A percentile compares a stretch with the other conserved stretches of the same genome.
Evolutionary conservation across 331 rosid species (phyloP).

Genomic region (Prunus yedoensis): DNA sequence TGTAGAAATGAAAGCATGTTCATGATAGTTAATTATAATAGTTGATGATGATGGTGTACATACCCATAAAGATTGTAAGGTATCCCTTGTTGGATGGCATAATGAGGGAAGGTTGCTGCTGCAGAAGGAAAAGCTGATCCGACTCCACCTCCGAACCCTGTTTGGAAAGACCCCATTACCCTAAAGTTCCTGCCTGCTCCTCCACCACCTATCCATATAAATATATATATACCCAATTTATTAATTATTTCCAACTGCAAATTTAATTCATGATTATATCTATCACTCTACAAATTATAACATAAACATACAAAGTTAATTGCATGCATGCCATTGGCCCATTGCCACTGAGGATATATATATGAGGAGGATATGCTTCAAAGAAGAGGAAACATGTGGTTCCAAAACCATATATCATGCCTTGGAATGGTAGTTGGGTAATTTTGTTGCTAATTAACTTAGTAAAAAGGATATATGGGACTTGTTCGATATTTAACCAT

Average conservation of each 20-base stretch:
- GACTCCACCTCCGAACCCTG: constrained; percentile 72
- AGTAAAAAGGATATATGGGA: not conserved
- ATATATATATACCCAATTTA: too few relatives aligned
- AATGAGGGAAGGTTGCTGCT: constrained; percentile 90
- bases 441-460: not conserved
- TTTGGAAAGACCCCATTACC: constrained; percentile 79
- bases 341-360: not conserved
- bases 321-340: too few relatives aligned
- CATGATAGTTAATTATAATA: not conserved
- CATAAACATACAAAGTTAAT: not conserved
- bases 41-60: not conserved
- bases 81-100: constrained; percentile 97
- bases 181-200: constrained; percentile 76
- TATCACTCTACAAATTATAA: not conserved
- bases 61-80: constrained; percentile 98
- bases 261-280: not conserved
- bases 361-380: not conserved
- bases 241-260: not conserved
- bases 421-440: not conserved
- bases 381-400: not conserved
- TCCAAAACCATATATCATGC: not conserved
- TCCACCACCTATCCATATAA: constrained; percentile 21
- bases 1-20: not conserved
- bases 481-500: not conserved
- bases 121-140: constrained; percentile 79